Evolutionary conservation across 1,139 yeast genomes (phyloP).

Genomic region (Meyerozyma smithsonii): DNA sequence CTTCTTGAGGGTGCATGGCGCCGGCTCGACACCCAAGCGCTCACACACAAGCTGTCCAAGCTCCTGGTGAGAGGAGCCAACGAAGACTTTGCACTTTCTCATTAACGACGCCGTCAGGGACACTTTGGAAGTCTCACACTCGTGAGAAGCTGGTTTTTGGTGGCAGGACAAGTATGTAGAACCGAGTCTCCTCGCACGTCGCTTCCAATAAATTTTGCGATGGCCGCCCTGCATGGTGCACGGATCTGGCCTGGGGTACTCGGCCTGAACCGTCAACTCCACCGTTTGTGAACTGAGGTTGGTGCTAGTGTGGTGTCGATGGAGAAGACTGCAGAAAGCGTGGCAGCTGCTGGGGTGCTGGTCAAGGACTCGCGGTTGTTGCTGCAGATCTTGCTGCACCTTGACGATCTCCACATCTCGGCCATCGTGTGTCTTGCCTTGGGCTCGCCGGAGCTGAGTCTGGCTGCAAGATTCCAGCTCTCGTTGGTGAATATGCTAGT

Average conservation of each 20-base stretch:
- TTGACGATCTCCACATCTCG: conserved; percentile 11
- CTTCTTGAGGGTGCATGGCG: conserved; percentile 84
- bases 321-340: neutral
- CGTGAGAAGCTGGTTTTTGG: neutral
- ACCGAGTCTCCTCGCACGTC: neutral
- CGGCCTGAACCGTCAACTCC: no score
- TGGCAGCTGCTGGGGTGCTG: neutral
- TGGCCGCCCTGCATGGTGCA: neutral
- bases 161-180: neutral
- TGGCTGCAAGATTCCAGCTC: conserved; percentile 59
- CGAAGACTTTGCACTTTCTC: conserved; percentile 97
- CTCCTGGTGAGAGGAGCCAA: conserved; percentile 95
- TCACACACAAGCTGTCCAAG: conserved; percentile 87
- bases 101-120: conserved; percentile 26
- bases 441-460: conserved; percentile 59
- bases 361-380: neutral
- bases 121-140: conserved; percentile 1
- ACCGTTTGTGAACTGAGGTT: no score
- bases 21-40: conserved; percentile 89
- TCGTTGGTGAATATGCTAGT: conserved; percentile 47
- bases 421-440: conserved; percentile 64
- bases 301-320: neutral
- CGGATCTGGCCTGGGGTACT: neutral
- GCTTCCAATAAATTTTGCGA: conserved; percentile 1
- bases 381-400: neutral